Evolutionary conservation across 78 protist species (phyloP).

Genomic region (Speleostelium caveatum): DNA sequence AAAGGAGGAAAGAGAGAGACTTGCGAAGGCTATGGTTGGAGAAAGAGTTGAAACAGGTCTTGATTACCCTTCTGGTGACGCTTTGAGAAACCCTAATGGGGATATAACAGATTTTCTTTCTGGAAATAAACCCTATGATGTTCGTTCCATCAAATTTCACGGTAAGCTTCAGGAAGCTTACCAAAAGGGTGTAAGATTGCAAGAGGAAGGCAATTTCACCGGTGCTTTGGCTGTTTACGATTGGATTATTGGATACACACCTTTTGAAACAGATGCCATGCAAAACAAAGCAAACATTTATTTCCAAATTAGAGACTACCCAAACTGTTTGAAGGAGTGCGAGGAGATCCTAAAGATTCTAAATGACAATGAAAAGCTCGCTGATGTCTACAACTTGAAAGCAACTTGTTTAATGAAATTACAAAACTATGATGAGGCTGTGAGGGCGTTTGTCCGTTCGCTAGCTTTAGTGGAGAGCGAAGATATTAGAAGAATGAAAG

Average conservation of each 20-base stretch:
- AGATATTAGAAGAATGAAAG: conserved; percentile 11
- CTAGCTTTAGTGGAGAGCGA: conserved; percentile 7
- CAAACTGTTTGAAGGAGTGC: conserved; percentile 38
- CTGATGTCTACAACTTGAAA: conserved; percentile 54
- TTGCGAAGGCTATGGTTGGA: no score
- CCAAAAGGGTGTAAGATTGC: no score
- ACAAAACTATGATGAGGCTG: conserved; percentile 32
- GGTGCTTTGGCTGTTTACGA: conserved; percentile 40
- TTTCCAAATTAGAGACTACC: background rate
- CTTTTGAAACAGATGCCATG: conserved; percentile 18
- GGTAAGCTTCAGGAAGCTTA: no score
- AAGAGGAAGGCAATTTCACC: no score
- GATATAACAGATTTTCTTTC: no score
- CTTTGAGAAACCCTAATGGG: no score
- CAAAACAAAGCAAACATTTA: conserved; percentile 23
- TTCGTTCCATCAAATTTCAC: no score
- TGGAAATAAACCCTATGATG: no score
- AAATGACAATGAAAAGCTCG: conserved; percentile 4
- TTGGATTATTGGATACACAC: conserved; percentile 39
- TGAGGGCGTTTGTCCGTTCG: conserved; percentile 13
- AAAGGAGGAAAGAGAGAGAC: no score
- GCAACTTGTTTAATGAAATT: conserved; percentile 21
- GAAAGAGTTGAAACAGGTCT: no score
- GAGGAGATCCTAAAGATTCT: conserved; percentile 9
- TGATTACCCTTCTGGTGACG: no score